Evolutionary conservation across 495 filamentous ascomycete species (phyloP).

Genomic region (Friedmanniomyces endolithicus): DNA sequence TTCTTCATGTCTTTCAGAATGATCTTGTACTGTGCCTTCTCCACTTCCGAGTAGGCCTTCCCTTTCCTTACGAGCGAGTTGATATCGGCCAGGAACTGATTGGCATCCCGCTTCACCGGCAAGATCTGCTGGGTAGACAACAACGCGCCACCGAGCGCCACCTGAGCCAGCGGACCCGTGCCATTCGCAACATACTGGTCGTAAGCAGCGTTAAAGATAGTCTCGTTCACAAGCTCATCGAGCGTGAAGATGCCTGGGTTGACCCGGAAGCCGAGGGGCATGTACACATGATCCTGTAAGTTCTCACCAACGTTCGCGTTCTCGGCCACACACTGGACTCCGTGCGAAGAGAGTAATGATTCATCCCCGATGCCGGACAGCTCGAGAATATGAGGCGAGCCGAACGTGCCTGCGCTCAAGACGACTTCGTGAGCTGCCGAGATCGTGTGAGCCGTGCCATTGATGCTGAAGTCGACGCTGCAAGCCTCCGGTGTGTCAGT

Average conservation of each 20-base stretch:
- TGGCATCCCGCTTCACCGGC: not conserved
- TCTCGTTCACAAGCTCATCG: conserved; percentile 4
- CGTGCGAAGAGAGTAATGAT: conserved; percentile 30
- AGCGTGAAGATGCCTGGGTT: conserved; percentile 1
- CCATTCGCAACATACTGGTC: not conserved
- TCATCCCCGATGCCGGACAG: conserved; percentile 43
- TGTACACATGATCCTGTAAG: conserved; percentile 20
- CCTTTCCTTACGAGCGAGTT: not conserved
- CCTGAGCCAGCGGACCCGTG: not conserved
- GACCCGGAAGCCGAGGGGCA: conserved; percentile 4
- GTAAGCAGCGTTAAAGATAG: not conserved
- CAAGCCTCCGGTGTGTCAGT: not conserved
- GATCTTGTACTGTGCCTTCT: not conserved
- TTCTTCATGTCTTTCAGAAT: not conserved
- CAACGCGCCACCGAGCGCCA: not conserved
- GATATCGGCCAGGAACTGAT: not conserved
- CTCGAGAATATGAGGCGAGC: conserved; percentile 45
- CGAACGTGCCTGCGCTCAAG: conserved; percentile 38
- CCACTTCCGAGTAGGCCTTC: not conserved
- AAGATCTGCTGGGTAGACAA: conserved; percentile 1
- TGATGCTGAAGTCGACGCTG: conserved; percentile 20
- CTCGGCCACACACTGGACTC: conserved; percentile 24
- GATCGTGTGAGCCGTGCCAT: conserved; percentile 9
- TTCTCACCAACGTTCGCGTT: conserved; percentile 19
- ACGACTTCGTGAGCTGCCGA: conserved; percentile 38